Evolutionary conservation across 2,329 filamentous ascomycete genomes (phyloP), one percentile per base, ranked within the genome.

Genomic region (Lachnellula cervina): DNA sequence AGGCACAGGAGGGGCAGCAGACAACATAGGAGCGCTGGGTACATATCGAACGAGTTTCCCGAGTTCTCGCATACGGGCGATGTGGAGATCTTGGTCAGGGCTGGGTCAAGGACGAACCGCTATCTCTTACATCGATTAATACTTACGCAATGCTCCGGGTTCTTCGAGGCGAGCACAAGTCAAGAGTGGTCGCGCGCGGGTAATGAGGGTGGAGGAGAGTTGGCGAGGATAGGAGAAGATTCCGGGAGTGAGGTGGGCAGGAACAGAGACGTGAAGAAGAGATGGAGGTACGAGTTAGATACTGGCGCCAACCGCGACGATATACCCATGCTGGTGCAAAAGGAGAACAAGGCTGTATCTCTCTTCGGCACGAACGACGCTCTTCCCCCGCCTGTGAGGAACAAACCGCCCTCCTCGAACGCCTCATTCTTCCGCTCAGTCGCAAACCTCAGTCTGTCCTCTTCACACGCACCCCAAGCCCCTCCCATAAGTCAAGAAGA

Each of bases 91-190:
- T 69, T 93, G 54, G 82, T 97, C 66, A 81, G 80, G 68, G 80
- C 83, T 14, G 81, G 87, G 52, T 79, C 82, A 59, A 83, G 85
- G 68, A 88, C 94, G 72, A 89, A 90, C 69, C 81, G 88, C 59
- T 97, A 97, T 70, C 79, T 97, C 47, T 79, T 97, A 55, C 93
- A 97, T 74, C 81, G 86, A 57, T 81, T 97, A 67, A 96, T 93
- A 42, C 76, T 97, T 63, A 86, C 89, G 34, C 89, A 95, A 72
- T 96, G 89, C 68, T 96, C 91, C 5, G 91, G 90, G 16, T 97
- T 96, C 76, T 97, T 97, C 70, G 90, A 96, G 72, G 88, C 89
- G 23, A 89, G 85, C 68, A 91, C 87, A 45, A 90, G 84, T 66
- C 84, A 87, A 55, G 86, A 92, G 69, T 95, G 90, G 89, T 84